Percentiles rank a stretch among this genome's conserved stretches.
These are phyloP conservation scores for Herpetomonas samuelpessoai DNA, from an alignment of 208 protist species.

Conservation along the genomic window DNA sequence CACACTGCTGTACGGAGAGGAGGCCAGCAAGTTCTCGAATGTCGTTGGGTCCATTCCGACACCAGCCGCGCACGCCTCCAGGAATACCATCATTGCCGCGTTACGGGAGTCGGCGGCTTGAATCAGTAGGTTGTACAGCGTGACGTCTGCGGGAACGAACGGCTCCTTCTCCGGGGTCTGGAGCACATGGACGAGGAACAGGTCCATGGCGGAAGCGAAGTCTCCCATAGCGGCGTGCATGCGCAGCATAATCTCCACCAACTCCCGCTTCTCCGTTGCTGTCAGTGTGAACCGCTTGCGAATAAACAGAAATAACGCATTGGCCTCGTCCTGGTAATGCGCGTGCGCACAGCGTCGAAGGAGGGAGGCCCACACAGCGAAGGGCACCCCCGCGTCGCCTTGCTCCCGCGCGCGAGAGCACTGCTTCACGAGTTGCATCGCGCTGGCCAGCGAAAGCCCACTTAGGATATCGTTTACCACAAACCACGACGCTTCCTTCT, in stretches of 20 bases:
- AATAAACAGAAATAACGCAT: slow-evolving; percentile 75
- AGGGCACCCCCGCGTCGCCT: slow-evolving; percentile 51
- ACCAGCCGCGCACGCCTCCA: slow-evolving; percentile 75
- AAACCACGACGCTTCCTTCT: slow-evolving; percentile 49
- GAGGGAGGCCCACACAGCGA: slow-evolving; percentile 77
- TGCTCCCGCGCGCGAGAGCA: slow-evolving; percentile 7
- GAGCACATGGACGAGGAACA: slow-evolving; percentile 77
- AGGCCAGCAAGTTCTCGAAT: slow-evolving; percentile 60
- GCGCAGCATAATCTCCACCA: slow-evolving; percentile 87
- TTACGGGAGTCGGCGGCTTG: slow-evolving; percentile 71
- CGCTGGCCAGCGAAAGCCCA: slow-evolving; percentile 70
- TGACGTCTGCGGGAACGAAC: slow-evolving; percentile 28
- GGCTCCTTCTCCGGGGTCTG: slow-evolving; percentile 45
- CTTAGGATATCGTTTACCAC: slow-evolving; percentile 79
- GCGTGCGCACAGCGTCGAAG: slow-evolving; percentile 73
- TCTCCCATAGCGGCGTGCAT: slow-evolving; percentile 84
- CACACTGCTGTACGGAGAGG: slow-evolving; percentile 42
- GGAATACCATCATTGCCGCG: slow-evolving; percentile 82
- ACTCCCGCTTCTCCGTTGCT: slow-evolving; percentile 54
- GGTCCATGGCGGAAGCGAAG: slow-evolving; percentile 52
- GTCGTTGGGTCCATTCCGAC: slow-evolving; percentile 50
- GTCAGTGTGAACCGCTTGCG: slow-evolving; percentile 50
- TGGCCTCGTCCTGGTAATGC: slow-evolving; percentile 72
- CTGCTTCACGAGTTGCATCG: slow-evolving; percentile 74
- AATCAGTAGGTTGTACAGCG: slow-evolving; percentile 72